These are phyloP conservation scores for Ceratocystis alfenasii DNA, from an alignment of 2,329 filamentous ascomycete species.

Conservation along the genomic window DNA sequence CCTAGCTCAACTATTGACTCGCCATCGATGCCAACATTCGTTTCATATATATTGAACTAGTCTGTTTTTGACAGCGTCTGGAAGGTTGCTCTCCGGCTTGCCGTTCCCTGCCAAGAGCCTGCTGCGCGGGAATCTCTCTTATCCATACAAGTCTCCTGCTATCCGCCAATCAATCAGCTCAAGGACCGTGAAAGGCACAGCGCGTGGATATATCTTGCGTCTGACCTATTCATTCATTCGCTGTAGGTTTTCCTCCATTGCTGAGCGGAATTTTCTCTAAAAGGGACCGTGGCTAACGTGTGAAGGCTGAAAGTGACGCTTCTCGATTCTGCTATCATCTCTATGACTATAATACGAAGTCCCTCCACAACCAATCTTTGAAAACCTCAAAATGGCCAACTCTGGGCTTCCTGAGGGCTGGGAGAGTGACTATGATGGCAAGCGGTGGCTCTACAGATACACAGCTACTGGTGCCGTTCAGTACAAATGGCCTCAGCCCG, in stretches of 20 bases:
- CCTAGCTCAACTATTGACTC: not conserved
- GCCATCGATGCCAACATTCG: not conserved
- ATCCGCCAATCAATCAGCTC: not conserved
- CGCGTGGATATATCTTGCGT: not conserved
- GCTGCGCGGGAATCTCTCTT: not conserved
- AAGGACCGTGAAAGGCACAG: not conserved
- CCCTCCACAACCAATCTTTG: not conserved
- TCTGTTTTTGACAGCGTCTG: not conserved
- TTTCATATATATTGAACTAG: not conserved
- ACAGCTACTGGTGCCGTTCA: conserved; percentile 42
- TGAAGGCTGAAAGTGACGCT: not conserved
- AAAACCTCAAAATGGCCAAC: conserved; percentile 29
- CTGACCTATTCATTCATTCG: not conserved
- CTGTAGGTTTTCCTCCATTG: not conserved
- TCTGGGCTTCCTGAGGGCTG: conserved; percentile 40
- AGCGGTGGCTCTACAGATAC: conserved; percentile 47
- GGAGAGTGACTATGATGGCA: conserved; percentile 47
- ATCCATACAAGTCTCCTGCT: not conserved
- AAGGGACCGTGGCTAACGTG: not conserved
- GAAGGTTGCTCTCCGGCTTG: not conserved
- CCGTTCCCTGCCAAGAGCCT: not conserved
- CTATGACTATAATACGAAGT: not conserved
- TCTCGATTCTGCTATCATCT: not conserved
- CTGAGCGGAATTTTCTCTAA: not conserved
- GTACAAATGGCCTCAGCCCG: conserved; percentile 45